Conservation (phyloP, 106 monocot genomes). For the Acorus gramineus region DNA sequence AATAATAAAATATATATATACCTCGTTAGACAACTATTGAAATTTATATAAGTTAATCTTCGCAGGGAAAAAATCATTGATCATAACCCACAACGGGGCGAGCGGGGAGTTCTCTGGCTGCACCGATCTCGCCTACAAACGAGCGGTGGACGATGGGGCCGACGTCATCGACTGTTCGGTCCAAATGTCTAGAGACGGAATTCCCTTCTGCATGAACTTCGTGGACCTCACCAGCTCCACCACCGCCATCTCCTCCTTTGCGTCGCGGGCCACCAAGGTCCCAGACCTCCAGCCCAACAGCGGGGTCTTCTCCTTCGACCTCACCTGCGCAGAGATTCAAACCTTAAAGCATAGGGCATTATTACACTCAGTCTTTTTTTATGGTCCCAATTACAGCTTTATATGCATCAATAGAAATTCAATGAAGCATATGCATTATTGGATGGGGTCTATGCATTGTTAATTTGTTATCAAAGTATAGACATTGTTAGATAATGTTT, state of each 20-base stretch:
- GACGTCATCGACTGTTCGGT: slow-evolving; percentile 91
- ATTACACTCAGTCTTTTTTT: too few relatives aligned
- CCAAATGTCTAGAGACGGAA: slow-evolving; percentile 82
- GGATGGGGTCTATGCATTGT: too few relatives aligned
- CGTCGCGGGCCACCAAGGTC: slow-evolving; percentile 30
- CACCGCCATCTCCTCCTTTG: slow-evolving; percentile 49
- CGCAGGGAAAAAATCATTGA: slow-evolving; percentile 34
- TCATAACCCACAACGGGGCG: slow-evolving; percentile 91
- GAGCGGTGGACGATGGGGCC: slow-evolving; percentile 74
- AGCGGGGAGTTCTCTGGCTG: slow-evolving; percentile 76
- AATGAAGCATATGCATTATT: too few relatives aligned
- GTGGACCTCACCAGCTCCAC: slow-evolving; percentile 49
- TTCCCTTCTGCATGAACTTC: slow-evolving; percentile 66
- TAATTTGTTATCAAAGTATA: too few relatives aligned
- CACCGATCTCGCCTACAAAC: slow-evolving; percentile 85
- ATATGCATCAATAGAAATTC: too few relatives aligned
- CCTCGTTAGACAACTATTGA: too few relatives aligned
- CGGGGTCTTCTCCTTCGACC: slow-evolving; percentile 89
- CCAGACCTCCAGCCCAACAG: slow-evolving; percentile 60
- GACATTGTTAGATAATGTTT: too few relatives aligned
- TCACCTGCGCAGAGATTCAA: slow-evolving; percentile 79
- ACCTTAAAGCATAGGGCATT: slow-evolving; percentile 63
- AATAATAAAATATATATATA: too few relatives aligned
- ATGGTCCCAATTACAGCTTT: too few relatives aligned
- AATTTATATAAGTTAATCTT: background rate